Base-by-base conservation (phyloP, 371 early-diverging fungal genomes). In the Lichtheimia ornata region DNA sequence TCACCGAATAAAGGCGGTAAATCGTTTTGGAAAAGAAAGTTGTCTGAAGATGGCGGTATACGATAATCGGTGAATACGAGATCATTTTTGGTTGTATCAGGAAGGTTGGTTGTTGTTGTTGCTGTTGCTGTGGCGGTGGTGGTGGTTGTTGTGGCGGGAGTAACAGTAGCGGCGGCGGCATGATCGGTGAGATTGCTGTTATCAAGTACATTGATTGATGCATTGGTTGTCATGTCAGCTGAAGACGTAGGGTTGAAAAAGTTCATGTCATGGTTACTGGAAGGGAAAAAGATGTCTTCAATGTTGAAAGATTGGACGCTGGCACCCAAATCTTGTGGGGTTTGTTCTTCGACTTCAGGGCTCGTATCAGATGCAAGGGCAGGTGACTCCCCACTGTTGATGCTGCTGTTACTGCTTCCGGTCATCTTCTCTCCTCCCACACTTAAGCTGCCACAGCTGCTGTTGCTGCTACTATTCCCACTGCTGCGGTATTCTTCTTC, bases 41-140 rank as follows among this genome's bases (percentile, higher is more conserved):
- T 62, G 27, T 75, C 62, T 17, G 49, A 27, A 17, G 62, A 56
- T 9, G 20, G 27, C 17, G 68, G 72, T 9, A 51, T 56, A 25
- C 63, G 62, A 51, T 76, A 73, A 30, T 62, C 53, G 5, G 71
- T 35, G 42, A 76, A 73, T 28, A 69, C 15, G n/a, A 73, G 67
- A 35, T 73, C 69, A 60, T 73, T 42, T 27, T 56, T 42, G 43
- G 42, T 13, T 25, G 20, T 4, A 18, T 18, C 24, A 47, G 47
- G 1, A 47, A 18, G 17, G n/a, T n/a, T 6, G 35, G 35, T 35
- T 35, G 35, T 35, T 35, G 35, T 35, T 47, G 22, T 47, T 13
- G 47, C 17, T 4, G 47, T 47, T 47, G 47, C 17, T 22, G 47
- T 5, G n/a, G 18, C 47, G n/a, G 47, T 47, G 18, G 47, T 47